A percentile compares a stretch with the other conserved stretches of the same genome.
Evolutionary conservation across 2,329 filamentous ascomycete genomes (phyloP).

Genomic region (Claviceps spartinae): DNA sequence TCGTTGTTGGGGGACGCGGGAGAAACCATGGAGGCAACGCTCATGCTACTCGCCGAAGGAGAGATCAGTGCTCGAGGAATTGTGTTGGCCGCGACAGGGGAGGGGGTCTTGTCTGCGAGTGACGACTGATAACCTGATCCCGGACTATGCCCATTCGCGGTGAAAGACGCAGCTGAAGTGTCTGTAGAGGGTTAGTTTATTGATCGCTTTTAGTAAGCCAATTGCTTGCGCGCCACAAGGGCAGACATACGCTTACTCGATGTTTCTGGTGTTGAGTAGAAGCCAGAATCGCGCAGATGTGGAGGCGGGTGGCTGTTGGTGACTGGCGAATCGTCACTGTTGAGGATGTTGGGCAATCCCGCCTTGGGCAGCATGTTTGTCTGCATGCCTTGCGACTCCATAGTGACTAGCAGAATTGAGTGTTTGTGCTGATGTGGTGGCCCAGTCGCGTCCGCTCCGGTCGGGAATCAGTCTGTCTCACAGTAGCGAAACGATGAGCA

Average conservation of each 20-base stretch:
- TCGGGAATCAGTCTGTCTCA: background rate
- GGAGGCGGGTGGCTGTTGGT: conserved; percentile 15
- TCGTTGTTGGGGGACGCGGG: conserved; percentile 36
- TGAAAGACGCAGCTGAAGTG: conserved; percentile 27
- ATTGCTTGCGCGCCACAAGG: background rate
- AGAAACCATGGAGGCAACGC: conserved; percentile 52
- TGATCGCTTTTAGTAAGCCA: background rate
- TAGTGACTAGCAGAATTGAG: background rate
- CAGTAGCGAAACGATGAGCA: background rate
- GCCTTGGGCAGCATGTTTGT: conserved; percentile 17
- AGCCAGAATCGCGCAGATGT: conserved; percentile 28
- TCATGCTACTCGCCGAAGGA: conserved; percentile 46
- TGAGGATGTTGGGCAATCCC: conserved; percentile 26
- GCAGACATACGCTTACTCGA: conserved; percentile 28
- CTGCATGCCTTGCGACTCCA: conserved; percentile 10
- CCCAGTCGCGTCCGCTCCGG: background rate
- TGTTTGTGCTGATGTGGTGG: background rate
- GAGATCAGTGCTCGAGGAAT: conserved; percentile 40
- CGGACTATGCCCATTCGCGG: conserved; percentile 24
- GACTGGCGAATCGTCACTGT: conserved; percentile 19
- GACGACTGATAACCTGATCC: conserved; percentile 36
- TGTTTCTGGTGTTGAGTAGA: conserved; percentile 29
- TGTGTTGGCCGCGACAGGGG: conserved; percentile 39
- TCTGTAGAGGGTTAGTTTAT: conserved; percentile 13
- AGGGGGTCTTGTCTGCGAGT: conserved; percentile 47